Evolutionary conservation across 2,329 filamentous ascomycete species (phyloP), one percentile per base, ranked within the genome.

Genomic region (Aspergillus aculeatus): DNA sequence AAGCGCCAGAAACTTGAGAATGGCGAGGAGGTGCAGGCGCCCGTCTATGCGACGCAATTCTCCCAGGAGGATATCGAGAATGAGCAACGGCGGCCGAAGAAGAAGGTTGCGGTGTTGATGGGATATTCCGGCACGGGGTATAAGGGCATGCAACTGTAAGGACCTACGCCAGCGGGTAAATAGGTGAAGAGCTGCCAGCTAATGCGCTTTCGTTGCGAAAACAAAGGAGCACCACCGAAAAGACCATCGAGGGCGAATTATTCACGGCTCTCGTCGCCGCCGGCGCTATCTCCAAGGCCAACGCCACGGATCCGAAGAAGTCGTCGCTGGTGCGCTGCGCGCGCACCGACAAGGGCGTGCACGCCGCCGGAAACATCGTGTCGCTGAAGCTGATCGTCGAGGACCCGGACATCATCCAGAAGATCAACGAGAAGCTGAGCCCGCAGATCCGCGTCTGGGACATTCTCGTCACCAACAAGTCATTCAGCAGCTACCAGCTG

Each of bases 111-210:
- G 47, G 92, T 99, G 32, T 81, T 98, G 81, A 88, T 99, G 68
- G 95, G 95, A 16, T 99, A 99, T 76, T 92, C 93, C 5, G 95
- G 95, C 53, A 96, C 92, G 10, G 95, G 95, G 16, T 99, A 99
- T 82, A 93, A 92, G 78, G 95, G 95, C 70, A 96, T 99, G 88
- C 95, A 99, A 79, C 90, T 99, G 78, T 58, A 44, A 54, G 47
- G 44, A 35, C 11, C 11, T 14, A 16, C 21, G 5, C 26, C 26
- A 23, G 23, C 23, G 23, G 23, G 23, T 23, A 23, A 23, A 23
- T 23, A 3, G 23, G 23, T 23, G 23, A 23, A 23, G 23, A 23
- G 23, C 26, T 26, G 9, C 26, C 26, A 26, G 24, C 57, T 67
- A 59, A 61, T 32, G 38, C 38, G 16, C 11, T 41, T n/a, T 41